Percentiles rank a stretch among this genome's conserved stretches.
Evolutionary conservation across 768 basidiomycete species (phyloP).

Genomic region (Holtermanniella nyarrowii): DNA sequence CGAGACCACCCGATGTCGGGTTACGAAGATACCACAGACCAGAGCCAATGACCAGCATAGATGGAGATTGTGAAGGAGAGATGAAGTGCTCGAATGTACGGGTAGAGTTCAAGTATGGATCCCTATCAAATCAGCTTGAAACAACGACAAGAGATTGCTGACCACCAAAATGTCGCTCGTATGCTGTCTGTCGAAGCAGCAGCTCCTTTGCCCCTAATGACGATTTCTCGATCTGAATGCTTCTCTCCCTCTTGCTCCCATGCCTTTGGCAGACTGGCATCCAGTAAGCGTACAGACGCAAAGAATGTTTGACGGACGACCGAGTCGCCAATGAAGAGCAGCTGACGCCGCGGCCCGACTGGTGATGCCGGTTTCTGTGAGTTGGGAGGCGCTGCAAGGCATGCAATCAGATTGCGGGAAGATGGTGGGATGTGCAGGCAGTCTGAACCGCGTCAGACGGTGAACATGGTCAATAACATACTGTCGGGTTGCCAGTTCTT

Average conservation of each 20-base stretch:
- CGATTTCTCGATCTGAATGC: constrained; percentile 50
- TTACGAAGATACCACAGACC: constrained; percentile 86
- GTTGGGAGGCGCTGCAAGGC: constrained; percentile 2
- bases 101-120: constrained; percentile 72
- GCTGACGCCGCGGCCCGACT: constrained; percentile 32
- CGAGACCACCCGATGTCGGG: constrained; percentile 60
- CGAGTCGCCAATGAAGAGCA: constrained; percentile 78
- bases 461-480: constrained; percentile 29
- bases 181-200: constrained; percentile 12
- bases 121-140: constrained; percentile 45
- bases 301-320: constrained; percentile 71
- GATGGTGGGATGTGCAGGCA: constrained; percentile 54
- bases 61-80: constrained; percentile 41
- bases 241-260: constrained; percentile 49
- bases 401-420: constrained; percentile 2
- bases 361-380: constrained; percentile 2
- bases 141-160: constrained; percentile 8
- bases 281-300: constrained; percentile 55
- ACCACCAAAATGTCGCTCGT: constrained; percentile 37
- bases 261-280: constrained; percentile 51
- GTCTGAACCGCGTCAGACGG: constrained; percentile 45
- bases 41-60: constrained; percentile 69
- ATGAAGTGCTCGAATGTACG: constrained; percentile 47
- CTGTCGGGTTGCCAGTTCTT: constrained; percentile 83
- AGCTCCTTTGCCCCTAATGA: constrained; percentile 7